Conservation (phyloP, 805 yeast species). For the Schwanniomyces occidentalis region DNA sequence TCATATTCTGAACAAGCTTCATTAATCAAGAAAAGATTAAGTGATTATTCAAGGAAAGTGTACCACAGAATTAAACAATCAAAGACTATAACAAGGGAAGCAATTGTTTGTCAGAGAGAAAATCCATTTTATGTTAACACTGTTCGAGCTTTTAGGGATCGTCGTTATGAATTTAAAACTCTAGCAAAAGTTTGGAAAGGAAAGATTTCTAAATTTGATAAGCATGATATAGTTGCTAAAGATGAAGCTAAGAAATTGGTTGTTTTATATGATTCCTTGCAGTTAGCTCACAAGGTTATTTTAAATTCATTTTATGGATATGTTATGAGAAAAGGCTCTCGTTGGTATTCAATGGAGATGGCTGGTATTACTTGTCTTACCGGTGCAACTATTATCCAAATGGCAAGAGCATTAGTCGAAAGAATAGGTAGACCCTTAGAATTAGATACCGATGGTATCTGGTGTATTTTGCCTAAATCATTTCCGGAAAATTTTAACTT, state of each 20-base stretch:
- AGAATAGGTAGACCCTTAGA: constrained; percentile 93
- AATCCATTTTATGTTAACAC: constrained; percentile 96
- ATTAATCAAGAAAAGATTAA: constrained; percentile 70
- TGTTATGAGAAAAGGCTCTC: constrained; percentile 97
- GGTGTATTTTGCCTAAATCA: constrained; percentile 94
- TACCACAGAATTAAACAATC: constrained; percentile 80
- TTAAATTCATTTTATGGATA: constrained; percentile 96
- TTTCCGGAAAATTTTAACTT: constrained; percentile 89
- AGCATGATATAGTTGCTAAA: constrained; percentile 55
- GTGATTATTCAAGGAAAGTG: constrained; percentile 82
- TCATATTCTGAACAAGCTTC: constrained; percentile 75
- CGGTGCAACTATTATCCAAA: constrained; percentile 96
- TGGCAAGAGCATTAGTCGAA: constrained; percentile 92
- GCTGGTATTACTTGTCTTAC: constrained; percentile 98
- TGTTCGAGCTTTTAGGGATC: constrained; percentile 90
- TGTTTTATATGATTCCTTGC: constrained; percentile 90
- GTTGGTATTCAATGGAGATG: constrained; percentile 99
- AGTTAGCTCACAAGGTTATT: constrained; percentile 95
- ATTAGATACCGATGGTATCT: constrained; percentile 97
- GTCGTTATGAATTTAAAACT: constrained; percentile 94
- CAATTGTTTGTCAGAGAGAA: constrained; percentile 95
- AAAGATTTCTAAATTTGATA: constrained; percentile 56
- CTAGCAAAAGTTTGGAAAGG: constrained; percentile 93
- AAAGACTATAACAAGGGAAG: constrained; percentile 83
- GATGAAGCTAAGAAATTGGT: constrained; percentile 96